Evolutionary conservation across 176 grass and related monocot species (phyloP).

Genomic region (Aegilops tauschii): DNA sequence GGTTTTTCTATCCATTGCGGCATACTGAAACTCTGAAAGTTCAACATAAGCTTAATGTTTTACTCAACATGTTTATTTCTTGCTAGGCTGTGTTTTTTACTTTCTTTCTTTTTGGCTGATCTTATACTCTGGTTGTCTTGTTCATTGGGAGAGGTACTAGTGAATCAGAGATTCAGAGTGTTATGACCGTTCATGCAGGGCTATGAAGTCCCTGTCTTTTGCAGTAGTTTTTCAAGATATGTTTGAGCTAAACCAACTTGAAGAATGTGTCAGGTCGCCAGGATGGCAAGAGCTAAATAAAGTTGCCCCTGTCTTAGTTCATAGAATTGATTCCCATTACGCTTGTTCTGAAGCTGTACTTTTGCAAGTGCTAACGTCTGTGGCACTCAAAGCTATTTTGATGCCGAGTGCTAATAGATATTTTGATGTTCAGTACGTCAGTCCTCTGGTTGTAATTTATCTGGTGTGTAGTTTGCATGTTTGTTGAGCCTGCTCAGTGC

Average conservation of each 20-base stretch:
- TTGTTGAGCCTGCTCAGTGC: background rate
- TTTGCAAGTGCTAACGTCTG: background rate
- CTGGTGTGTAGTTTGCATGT: constrained; percentile 5
- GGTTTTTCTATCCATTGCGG: background rate
- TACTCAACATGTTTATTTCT: constrained; percentile 1
- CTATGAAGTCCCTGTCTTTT: background rate
- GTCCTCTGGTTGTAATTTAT: background rate
- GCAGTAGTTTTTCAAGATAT: background rate
- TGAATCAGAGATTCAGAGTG: background rate
- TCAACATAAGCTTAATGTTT: background rate
- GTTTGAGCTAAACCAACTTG: background rate
- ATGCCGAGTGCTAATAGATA: background rate
- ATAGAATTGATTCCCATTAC: background rate
- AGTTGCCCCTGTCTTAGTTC: background rate
- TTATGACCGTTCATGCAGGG: background rate
- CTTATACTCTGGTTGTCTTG: background rate
- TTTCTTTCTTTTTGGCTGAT: background rate
- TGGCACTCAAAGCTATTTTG: background rate
- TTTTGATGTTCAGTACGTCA: background rate
- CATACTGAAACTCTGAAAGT: background rate
- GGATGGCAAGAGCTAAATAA: background rate
- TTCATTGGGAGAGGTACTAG: background rate
- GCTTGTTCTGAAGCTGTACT: background rate
- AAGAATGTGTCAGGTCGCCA: background rate
- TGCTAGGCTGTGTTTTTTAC: background rate